Base-by-base conservation (phyloP, 371 early-diverging fungal genomes). In the Gilbertella persicaria region DNA sequence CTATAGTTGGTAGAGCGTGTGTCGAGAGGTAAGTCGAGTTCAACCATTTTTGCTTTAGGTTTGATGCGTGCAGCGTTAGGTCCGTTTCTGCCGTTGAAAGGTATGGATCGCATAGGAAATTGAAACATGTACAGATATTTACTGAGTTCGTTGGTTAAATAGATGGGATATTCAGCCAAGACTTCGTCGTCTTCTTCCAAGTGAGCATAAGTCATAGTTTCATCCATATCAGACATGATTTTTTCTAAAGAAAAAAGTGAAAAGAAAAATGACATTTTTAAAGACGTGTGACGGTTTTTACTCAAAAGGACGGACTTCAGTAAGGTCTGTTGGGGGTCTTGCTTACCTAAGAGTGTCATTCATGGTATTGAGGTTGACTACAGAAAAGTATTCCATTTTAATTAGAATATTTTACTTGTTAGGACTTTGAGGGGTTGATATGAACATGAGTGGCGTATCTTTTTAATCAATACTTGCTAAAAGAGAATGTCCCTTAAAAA, bases 11-110 rank as follows among this genome's bases (percentile, higher is more conserved):
- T 51, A 9, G 86, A 72, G 36, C 69, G 68, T 16, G 89, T 88
- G 45, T 92, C 86, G 4, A 96, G 46, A 10, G 90, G 88, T n/a
- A 94, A 61, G 59, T 94, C 94, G n/a, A 94, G 58, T 66, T 96
- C 93, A 21, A 95, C 82, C 60, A 86, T 78, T 42, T 87, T 83
- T 12, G 91, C 82, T 30, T 79, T 75, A 0, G 91, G 91, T 69
- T 94, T 95, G 60, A 92, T 69, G 25, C 94, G 90, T 6, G 91
- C 90, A n/a, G 76, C 83, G 46, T 49, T 74, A 26, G 79, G 85
- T 46, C 78, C 77, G 8, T 57, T 73, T 13, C 47, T 72, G 25
- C 58, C 60, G 9, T 40, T 59, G 50, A 83, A 85, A 17, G 81
- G 77, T 10, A 71, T 58, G 4, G 71, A 71, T 17, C 89, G 86